phyloP scores from a whole-genome alignment of 1,139 yeast genomes.

The Suhomyces coccinellae region DNA sequence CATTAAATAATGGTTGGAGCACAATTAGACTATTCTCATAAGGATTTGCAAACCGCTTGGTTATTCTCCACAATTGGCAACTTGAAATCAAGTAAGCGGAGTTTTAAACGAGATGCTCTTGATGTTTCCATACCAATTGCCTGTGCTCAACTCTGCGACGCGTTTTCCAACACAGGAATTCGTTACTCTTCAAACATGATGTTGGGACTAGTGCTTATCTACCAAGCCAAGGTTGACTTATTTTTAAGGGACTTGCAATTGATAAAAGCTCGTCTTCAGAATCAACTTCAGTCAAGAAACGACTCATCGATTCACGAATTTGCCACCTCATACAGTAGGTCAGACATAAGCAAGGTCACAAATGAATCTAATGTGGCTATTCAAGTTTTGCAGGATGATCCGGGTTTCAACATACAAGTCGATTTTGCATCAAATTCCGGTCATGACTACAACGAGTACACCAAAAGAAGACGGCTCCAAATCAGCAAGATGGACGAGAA shows the following conservation, averaged over 20 bases:
- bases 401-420: conserved; percentile 36
- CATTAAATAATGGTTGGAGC: neutral
- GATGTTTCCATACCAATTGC: conserved; percentile 49
- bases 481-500: conserved; percentile 15
- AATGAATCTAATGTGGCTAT: too few relatives aligned
- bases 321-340: neutral
- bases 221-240: conserved; percentile 50
- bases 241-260: conserved; percentile 37
- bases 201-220: conserved; percentile 58
- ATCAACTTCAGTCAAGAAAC: conserved; percentile 13
- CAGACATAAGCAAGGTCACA: neutral
- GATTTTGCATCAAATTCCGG: conserved; percentile 26
- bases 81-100: conserved; percentile 26
- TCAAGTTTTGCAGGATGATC: conserved; percentile 37
- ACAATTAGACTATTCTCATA: neutral
- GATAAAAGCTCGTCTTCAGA: conserved; percentile 28
- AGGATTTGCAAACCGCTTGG: conserved; percentile 18
- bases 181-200: conserved; percentile 52
- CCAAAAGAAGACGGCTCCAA: conserved; percentile 17
- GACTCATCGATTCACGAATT: conserved; percentile 3
- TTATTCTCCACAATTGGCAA: conserved; percentile 46
- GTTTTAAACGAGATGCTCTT: conserved; percentile 38
- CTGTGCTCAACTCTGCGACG: conserved; percentile 35
- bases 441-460: conserved; percentile 1
- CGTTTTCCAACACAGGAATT: conserved; percentile 33